Percentiles rank a stretch among this genome's conserved stretches.
These are phyloP conservation scores for Syzygium syzygioides DNA, from an alignment of 441 rosid genomes.

Conservation along the genomic window DNA sequence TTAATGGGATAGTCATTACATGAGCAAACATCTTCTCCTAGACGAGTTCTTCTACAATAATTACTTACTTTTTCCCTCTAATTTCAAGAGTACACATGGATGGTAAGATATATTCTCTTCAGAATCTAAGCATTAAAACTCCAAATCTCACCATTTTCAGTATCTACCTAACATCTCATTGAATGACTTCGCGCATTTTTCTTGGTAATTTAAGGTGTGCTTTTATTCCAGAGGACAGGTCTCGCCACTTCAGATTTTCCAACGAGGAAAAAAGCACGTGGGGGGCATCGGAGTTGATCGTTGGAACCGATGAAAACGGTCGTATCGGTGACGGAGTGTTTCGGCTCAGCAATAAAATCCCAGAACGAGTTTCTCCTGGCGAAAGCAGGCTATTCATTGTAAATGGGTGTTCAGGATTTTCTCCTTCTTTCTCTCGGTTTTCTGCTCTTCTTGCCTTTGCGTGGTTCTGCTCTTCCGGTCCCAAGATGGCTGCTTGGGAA, in stretches of 20 bases:
- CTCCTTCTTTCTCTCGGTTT: constrained; percentile 32
- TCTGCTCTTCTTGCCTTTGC: constrained; percentile 26
- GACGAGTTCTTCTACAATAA: not conserved
- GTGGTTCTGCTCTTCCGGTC: constrained; percentile 11
- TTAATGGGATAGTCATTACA: not conserved
- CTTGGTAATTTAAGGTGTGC: not conserved
- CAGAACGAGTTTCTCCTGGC: not conserved
- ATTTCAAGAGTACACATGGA: not conserved
- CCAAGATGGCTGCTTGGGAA: constrained; percentile 14
- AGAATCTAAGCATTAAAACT: not conserved
- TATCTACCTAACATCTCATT: not conserved
- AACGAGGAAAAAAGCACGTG: not conserved
- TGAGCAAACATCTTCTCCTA: not conserved
- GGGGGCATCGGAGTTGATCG: not conserved
- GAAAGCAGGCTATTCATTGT: not conserved
- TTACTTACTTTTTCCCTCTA: not conserved
- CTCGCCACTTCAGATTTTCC: not conserved
- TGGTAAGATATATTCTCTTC: not conserved
- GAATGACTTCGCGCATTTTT: not conserved
- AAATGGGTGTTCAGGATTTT: constrained; percentile 31
- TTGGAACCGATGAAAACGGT: not conserved
- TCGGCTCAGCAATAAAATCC: not conserved
- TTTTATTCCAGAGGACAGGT: not conserved
- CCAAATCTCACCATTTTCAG: not conserved
- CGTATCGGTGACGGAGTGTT: not conserved